Evolutionary conservation across 164 flowering plant genomes (phyloP).

Genomic region (Malania oleifera): DNA sequence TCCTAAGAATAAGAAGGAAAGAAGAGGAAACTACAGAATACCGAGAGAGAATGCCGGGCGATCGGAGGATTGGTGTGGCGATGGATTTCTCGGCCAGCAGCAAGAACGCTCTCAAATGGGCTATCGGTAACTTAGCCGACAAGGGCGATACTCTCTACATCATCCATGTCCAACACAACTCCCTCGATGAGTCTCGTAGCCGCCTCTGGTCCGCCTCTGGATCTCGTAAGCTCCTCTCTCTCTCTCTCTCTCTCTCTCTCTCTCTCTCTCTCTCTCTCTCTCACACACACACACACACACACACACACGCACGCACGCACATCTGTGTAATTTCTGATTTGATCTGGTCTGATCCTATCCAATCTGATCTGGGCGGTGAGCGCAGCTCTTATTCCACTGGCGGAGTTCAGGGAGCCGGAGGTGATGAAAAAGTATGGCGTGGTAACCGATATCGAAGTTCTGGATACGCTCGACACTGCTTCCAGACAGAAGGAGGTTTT

Average conservation of each 20-base stretch:
- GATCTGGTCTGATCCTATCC: background rate
- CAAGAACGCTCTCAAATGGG: conserved; percentile 60
- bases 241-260: background rate
- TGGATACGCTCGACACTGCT: conserved; percentile 58
- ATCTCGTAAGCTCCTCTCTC: conserved; percentile 45
- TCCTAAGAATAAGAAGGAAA: too few species aligned
- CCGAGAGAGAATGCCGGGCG: too few species aligned
- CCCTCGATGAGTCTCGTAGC: conserved; percentile 34
- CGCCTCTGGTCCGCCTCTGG: conserved; percentile 58
- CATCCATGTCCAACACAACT: conserved; percentile 38
- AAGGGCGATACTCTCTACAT: conserved; percentile 48
- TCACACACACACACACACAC: too few species aligned
- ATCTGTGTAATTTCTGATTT: conserved; percentile 3
- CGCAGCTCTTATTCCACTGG: conserved; percentile 75
- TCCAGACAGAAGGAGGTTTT: conserved; percentile 61
- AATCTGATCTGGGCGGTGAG: background rate
- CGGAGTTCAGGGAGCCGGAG: conserved; percentile 57
- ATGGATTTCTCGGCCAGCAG: conserved; percentile 68
- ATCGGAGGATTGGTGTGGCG: too few species aligned
- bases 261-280: background rate
- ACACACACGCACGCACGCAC: too few species aligned
- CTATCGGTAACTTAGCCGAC: conserved; percentile 45
- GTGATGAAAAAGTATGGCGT: conserved; percentile 50
- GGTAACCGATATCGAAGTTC: conserved; percentile 47
- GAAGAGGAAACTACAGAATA: too few species aligned